phyloP scores from a whole-genome alignment of 306 rosid genomes.

The Sindora glabra region DNA sequence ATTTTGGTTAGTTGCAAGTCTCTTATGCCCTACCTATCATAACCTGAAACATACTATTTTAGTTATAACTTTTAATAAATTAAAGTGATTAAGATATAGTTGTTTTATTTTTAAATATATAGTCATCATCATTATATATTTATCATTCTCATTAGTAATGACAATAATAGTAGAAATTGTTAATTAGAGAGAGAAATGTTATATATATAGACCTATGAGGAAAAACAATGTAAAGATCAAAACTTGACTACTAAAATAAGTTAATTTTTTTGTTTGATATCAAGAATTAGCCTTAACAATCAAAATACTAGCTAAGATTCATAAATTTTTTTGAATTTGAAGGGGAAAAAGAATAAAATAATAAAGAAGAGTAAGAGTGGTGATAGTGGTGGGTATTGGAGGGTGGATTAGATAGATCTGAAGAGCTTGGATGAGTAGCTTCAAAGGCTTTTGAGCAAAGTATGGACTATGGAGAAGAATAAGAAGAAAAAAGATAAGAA shows the following conservation, averaged over 20 bases:
- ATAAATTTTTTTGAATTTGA: not conserved
- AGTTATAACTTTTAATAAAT: no score
- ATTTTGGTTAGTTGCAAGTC: no score
- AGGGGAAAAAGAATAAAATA: not conserved
- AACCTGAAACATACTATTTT: no score
- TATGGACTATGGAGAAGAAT: slow-evolving; percentile 94
- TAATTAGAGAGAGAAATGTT: not conserved
- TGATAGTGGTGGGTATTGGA: slow-evolving; percentile 71
- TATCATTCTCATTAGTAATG: slow-evolving; percentile 8
- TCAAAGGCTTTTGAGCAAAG: slow-evolving; percentile 78
- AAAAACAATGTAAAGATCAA: slow-evolving; percentile 7
- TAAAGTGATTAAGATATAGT: no score
- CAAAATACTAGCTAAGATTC: not conserved
- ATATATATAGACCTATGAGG: slow-evolving; percentile 17
- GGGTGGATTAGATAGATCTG: slow-evolving; percentile 99
- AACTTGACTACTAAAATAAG: slow-evolving; percentile 8
- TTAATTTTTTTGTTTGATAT: not conserved
- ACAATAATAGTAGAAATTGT: not conserved
- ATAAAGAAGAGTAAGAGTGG: slow-evolving; percentile 87
- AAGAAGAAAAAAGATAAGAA: slow-evolving; percentile 44
- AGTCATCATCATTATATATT: slow-evolving; percentile 37
- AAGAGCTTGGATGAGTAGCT: slow-evolving; percentile 97
- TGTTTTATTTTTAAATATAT: no score
- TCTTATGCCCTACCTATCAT: no score
- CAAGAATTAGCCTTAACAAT: not conserved